A percentile compares a stretch with the other conserved stretches of the same genome.
These are phyloP conservation scores for Melanogaster broomeanus DNA, from an alignment of 768 basidiomycete genomes.

Conservation along the genomic window DNA sequence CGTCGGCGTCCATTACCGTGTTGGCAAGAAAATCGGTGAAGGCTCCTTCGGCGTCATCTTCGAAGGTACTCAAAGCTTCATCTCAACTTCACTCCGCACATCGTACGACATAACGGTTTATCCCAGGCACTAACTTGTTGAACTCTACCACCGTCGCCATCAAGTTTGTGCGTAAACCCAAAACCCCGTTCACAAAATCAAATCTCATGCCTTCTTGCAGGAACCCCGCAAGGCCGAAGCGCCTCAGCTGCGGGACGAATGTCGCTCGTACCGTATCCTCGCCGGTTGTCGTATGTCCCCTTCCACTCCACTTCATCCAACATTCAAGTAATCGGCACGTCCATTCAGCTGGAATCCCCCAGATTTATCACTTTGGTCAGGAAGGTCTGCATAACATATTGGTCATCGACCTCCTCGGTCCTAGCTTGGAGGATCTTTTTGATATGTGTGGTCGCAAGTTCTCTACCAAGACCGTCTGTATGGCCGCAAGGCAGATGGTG, in stretches of 20 bases:
- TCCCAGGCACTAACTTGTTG: constrained; percentile 89
- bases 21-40: constrained; percentile 99
- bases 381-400: constrained; percentile 98
- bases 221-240: constrained; percentile 95
- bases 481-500: constrained; percentile 98
- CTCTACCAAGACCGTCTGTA: constrained; percentile 96
- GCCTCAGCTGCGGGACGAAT: constrained; percentile 97
- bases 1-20: constrained; percentile 96
- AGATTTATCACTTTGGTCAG: constrained; percentile 99
- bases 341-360: constrained; percentile 90
- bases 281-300: constrained; percentile 82
- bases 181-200: neutral
- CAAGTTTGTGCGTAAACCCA: constrained; percentile 88
- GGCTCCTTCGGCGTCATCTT: constrained; percentile 98
- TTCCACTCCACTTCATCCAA: constrained; percentile 4
- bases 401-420: constrained; percentile 96
- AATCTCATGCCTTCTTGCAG: constrained; percentile 40
- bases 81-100: neutral
- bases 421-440: constrained; percentile 95
- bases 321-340: constrained; percentile 17
- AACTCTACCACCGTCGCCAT: constrained; percentile 99
- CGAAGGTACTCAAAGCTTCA: constrained; percentile 54
- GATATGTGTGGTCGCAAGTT: constrained; percentile 99
- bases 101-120: neutral
- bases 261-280: constrained; percentile 92